Evolutionary conservation across 2,329 filamentous ascomycete genomes (phyloP), one percentile per base, ranked within the genome.

Genomic region (Botrytis squamosa): DNA sequence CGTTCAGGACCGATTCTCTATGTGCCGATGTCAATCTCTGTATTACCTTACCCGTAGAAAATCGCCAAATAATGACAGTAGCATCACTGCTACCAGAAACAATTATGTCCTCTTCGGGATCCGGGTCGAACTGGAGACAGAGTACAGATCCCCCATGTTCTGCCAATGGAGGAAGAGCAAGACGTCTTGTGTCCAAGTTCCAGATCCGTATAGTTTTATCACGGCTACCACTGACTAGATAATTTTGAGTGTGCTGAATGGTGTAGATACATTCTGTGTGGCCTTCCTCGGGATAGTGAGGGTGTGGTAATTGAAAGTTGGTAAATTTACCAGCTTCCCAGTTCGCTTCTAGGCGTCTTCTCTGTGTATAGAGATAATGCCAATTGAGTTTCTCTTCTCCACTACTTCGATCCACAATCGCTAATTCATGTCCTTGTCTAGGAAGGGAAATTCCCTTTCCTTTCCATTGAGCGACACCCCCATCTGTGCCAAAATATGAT

Each of bases 261-360:
- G 93, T 95, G 82, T 99, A 99, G 20, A 99, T 94, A 81, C 95
- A 98, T 80, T 98, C 95, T 33, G 87, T 88, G 81, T 99, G 96
- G 0, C 93, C 93, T 81, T 98, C 95, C 46, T 93, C 87, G 1
- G 90, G 90, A 79, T 94, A 87, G 55, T 89, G 87, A 0, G 94
- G 94, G 79, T 97, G 94, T 0, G 96, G 96, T 1, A 99, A 87
- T 81, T 97, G 94, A 79, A 98, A 98, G 76, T 95, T 97, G 4
- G 87, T 89, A 81, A 88, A 97, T 74, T 90, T 91, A 6, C 93
- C 95, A 33, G 90, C 87, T 74, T 93, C 90, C 96, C 96, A 99
- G 81, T 99, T 98, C 12, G 91, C 90, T 83, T 99, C 96, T 22
- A 99, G 85, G 36, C 90, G 88, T 73, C 91, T 88, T 75, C 96